A percentile compares a stretch with the other conserved stretches of the same genome.
These are phyloP conservation scores for Cladosporium cucumerinum DNA, from an alignment of 2,329 filamentous ascomycete species.

Conservation along the genomic window DNA sequence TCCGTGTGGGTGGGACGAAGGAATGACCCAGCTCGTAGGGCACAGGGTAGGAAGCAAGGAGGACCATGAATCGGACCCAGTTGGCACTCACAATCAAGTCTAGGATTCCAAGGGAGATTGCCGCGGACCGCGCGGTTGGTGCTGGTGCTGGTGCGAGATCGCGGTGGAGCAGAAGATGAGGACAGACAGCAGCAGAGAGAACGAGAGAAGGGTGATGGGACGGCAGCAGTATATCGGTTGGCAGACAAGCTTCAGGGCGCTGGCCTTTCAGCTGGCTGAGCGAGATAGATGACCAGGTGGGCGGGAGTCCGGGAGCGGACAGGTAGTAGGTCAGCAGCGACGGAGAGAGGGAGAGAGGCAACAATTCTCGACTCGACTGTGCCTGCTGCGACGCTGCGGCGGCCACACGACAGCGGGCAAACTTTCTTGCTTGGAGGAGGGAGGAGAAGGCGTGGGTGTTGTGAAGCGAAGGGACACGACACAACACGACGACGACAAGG, in stretches of 20 bases:
- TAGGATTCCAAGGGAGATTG: constrained; percentile 13
- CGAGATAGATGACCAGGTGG: constrained; percentile 4
- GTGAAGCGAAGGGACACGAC: constrained; percentile 7
- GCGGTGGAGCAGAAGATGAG: background rate
- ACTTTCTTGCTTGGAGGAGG: background rate
- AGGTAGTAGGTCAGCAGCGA: background rate
- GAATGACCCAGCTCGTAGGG: constrained; percentile 13
- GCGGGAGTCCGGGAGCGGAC: background rate
- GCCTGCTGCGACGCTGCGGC: background rate
- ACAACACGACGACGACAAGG: background rate
- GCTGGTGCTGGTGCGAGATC: background rate
- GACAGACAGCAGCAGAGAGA: background rate
- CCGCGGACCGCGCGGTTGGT: background rate
- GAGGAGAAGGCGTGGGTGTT: background rate
- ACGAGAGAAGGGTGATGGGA: background rate
- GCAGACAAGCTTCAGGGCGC: constrained; percentile 3
- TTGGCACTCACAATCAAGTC: constrained; percentile 14
- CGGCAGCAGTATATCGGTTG: background rate
- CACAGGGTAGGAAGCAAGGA: constrained; percentile 12
- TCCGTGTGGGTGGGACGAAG: constrained; percentile 13
- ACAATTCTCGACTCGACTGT: background rate
- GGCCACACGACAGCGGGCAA: background rate
- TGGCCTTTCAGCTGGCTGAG: constrained; percentile 7
- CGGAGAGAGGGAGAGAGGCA: background rate
- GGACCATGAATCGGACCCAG: background rate